Evolutionary conservation across 2,329 filamentous ascomycete genomes (phyloP), one percentile per base, ranked within the genome.

Genomic region (Colletotrichum lentis): DNA sequence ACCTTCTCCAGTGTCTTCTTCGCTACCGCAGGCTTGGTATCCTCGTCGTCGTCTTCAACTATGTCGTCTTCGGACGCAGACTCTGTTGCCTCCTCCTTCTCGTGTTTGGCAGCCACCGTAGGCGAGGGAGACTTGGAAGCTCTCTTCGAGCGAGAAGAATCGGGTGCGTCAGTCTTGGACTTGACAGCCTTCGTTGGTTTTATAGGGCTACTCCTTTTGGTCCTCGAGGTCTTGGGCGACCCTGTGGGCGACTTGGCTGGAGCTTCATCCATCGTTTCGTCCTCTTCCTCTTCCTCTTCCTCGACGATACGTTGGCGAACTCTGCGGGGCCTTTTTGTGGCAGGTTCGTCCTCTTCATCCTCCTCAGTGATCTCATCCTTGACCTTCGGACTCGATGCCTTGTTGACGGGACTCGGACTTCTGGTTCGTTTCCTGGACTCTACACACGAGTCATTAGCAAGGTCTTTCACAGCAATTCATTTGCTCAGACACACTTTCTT

Each of bases 1-100:
- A 95, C 87, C 77, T 93, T 92, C 77, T 95, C 88, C 52, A 92
- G 89, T 54, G 89, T 90, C 78, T 96, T 94, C 49, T 88, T 90
- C 57, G 88, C 88, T 54, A 89, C 79, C 72, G 90, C 88, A 2
- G 93, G 89, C 75, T 92, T 92, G 73, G 91, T 84, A 7, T 85
- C 87, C 58, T 83, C 83, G 24, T 85, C 82, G 24, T 83, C 82
- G n/a, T 81, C 80, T 31, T 82, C 84, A 10, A 77, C 78, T 18
- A 80, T 79, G 22, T 84, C 85, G 64, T 88, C 82, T 39, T 86
- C 86, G 0, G 83, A 85, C 31, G 78, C 76, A 5, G 81, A 65
- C 43, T 67, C 56, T 37, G 59, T 77, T 18, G 74, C 67, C 14
- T 73, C 67, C 39, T 70, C 70, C 54, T 78, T 76, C 31, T 73